A percentile compares a stretch with the other conserved stretches of the same genome.
These are phyloP conservation scores for Hippophae rhamnoides DNA, from an alignment of 306 rosid species.

Conservation along the genomic window DNA sequence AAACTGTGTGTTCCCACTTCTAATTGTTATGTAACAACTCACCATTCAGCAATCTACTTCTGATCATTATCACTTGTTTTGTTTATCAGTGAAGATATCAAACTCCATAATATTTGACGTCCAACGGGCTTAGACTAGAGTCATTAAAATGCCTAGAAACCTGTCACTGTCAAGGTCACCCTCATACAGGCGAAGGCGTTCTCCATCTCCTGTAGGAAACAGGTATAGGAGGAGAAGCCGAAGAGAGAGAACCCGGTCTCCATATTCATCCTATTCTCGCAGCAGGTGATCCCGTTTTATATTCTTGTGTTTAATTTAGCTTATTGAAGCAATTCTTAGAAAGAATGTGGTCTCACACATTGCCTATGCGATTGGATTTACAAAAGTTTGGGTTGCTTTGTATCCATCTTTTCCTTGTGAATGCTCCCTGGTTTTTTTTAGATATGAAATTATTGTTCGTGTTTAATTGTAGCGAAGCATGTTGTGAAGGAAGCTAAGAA, in stretches of 20 bases:
- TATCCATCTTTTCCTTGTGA: slow-evolving; percentile 23
- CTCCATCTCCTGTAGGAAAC: slow-evolving; percentile 70
- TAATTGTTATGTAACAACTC: no score
- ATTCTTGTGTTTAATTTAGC: slow-evolving; percentile 20
- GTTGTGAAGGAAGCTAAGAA: no score
- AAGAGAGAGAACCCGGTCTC: slow-evolving; percentile 78
- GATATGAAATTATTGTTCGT: slow-evolving; percentile 9
- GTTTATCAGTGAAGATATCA: no score
- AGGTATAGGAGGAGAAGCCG: slow-evolving; percentile 68
- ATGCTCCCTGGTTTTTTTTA: slow-evolving; percentile 9
- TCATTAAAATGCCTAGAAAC: slow-evolving; percentile 62
- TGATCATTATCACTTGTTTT: no score
- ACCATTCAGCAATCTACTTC: no score
- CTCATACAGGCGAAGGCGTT: slow-evolving; percentile 63
- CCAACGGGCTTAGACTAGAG: no score
- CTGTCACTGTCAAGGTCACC: slow-evolving; percentile 83
- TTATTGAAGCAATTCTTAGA: slow-evolving; percentile 16
- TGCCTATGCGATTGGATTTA: slow-evolving; percentile 28
- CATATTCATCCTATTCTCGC: slow-evolving; percentile 55
- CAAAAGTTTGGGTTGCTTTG: slow-evolving; percentile 21
- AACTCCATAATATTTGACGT: no score
- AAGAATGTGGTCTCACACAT: slow-evolving; percentile 20
- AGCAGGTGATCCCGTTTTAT: slow-evolving; percentile 84
- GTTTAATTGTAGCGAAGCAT: background rate
- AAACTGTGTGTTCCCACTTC: no score